Conservation (phyloP, 2,329 filamentous ascomycete species). For the Colletotrichum sp. region DNA sequence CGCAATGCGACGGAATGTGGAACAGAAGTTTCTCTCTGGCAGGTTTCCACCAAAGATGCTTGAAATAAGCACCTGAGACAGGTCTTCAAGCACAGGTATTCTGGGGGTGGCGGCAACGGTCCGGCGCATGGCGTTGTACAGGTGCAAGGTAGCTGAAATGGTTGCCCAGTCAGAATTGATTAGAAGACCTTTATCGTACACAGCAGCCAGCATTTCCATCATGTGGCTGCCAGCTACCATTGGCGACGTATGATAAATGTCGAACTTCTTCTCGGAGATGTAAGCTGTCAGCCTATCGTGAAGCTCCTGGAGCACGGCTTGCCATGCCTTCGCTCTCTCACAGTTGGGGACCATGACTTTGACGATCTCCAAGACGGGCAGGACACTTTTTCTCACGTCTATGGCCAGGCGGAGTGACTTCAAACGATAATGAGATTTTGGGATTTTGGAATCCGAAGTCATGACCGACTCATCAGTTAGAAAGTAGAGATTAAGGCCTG, state of each 20-base stretch:
- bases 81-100: background rate
- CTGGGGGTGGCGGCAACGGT: background rate
- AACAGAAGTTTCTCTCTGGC: background rate
- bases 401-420: background rate
- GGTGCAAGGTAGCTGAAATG: background rate
- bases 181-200: too few relatives aligned
- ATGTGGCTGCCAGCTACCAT: background rate
- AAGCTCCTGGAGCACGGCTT: too few relatives aligned
- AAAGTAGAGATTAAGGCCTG: background rate
- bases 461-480: background rate
- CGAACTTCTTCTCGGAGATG: background rate
- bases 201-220: background rate
- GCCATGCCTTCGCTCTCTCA: too few relatives aligned
- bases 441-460: background rate
- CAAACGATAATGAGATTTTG: background rate
- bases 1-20: background rate
- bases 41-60: background rate
- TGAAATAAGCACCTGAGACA: rapidly evolving
- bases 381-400: background rate
- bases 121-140: background rate
- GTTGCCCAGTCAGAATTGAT: background rate
- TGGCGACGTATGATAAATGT: background rate
- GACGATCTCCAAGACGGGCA: background rate
- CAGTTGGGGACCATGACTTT: background rate
- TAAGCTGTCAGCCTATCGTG: background rate